Evolutionary conservation across 768 basidiomycete genomes (phyloP).

Genomic region (Macrolepiota dolichaula): DNA sequence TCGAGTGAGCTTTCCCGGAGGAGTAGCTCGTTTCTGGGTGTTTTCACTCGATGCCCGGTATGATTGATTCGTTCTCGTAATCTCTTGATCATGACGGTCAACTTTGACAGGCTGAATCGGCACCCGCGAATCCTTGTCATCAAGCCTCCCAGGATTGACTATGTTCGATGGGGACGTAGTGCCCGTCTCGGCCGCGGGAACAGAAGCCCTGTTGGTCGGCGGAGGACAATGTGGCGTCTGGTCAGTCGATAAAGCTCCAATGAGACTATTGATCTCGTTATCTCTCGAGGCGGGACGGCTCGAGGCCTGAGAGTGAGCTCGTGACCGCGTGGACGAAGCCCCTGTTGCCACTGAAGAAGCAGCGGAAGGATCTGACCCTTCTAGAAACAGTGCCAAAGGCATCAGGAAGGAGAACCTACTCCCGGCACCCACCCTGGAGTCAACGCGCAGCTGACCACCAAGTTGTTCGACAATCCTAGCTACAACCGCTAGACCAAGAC

Average conservation of each 20-base stretch:
- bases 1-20: background rate
- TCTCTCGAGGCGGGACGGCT: slow-evolving; percentile 18
- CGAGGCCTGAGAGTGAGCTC: slow-evolving; percentile 13
- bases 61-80: background rate
- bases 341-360: slow-evolving; percentile 20
- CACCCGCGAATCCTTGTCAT: slow-evolving; percentile 22
- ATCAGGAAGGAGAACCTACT: slow-evolving; percentile 72
- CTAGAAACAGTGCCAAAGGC: slow-evolving; percentile 48
- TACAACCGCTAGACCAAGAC: slow-evolving; percentile 77
- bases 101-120: slow-evolving; percentile 35
- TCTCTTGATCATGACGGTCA: slow-evolving; percentile 21
- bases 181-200: background rate
- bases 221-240: slow-evolving; percentile 22
- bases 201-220: background rate
- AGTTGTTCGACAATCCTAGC: slow-evolving; percentile 78
- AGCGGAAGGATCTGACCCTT: slow-evolving; percentile 13
- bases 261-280: slow-evolving; percentile 40
- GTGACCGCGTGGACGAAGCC: slow-evolving; percentile 15
- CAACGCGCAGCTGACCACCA: slow-evolving; percentile 75
- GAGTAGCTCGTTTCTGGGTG: background rate
- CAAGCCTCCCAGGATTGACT: slow-evolving; percentile 17
- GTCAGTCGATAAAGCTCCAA: slow-evolving; percentile 42
- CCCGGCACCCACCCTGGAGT: slow-evolving; percentile 64
- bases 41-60: background rate
- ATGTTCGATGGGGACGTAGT: background rate